Evolutionary conservation across 176 grass and related monocot genomes (phyloP).

Genomic region (Avena sativa): DNA sequence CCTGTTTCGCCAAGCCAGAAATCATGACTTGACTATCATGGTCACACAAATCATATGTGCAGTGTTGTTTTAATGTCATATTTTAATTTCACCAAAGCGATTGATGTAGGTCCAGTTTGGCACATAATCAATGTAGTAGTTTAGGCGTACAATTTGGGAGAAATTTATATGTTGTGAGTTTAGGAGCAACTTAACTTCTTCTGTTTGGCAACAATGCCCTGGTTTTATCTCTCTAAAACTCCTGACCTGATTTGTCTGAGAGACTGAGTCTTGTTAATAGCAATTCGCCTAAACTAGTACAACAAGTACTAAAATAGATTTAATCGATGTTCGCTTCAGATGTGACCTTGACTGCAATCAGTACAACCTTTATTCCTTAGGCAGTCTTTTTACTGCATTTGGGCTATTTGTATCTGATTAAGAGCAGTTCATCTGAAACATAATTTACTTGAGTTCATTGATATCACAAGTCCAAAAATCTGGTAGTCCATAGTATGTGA

Average conservation of each 20-base stretch:
- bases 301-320: neutral
- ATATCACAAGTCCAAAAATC: neutral
- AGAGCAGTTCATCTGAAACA: neutral
- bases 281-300: neutral
- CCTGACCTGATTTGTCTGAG: neutral
- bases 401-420: neutral
- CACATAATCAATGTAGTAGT: constrained; percentile 9
- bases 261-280: neutral
- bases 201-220: neutral
- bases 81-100: neutral
- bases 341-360: neutral
- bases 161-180: neutral
- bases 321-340: neutral
- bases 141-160: neutral
- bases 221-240: neutral
- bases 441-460: constrained; percentile 9
- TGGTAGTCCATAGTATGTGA: neutral
- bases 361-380: neutral
- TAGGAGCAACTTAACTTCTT: neutral
- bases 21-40: constrained; percentile 1
- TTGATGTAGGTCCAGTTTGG: neutral
- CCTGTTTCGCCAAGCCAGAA: neutral
- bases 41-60: neutral
- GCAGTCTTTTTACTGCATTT: constrained; percentile 5
- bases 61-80: neutral